Base-by-base conservation (phyloP, 2,329 filamentous ascomycete genomes). In the Diaporthe sp. region DNA sequence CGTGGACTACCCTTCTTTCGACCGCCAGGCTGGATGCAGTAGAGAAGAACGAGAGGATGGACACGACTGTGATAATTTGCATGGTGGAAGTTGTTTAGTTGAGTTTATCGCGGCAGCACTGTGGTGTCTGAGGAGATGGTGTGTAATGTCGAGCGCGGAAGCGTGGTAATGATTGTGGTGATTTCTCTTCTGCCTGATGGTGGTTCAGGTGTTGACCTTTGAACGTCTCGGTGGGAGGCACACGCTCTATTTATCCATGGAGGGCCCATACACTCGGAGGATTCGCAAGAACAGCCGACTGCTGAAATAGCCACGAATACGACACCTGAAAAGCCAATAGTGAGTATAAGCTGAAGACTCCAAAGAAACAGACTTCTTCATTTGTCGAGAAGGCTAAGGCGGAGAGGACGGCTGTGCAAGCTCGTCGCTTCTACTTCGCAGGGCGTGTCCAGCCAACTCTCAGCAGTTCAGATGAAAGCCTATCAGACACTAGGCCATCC, bases 191-290 rank as follows among this genome's bases (percentile, higher is more conserved):
- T 53, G 19, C 22, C 31, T 37, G 25, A 6, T 28, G 10, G 17
- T 31, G 19, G 28, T n/a, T n/a, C 10, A 31, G 28, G 12, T 34
- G 3, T n/a, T 22, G 10, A 19, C 4, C 9, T 13, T 17, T 4
- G 31, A 19, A 4, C 12, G 39, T 34, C 4, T 17, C 28, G 25
- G 31, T 10, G 42, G 19, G 44, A 19, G 62, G 13, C 13, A 39
- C n/a, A 31, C 31, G 28, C 17, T 39, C 62, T 68, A 68, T 68
- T 68, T 68, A 68, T 68, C 19, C 3, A n/a, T 39, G 31, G 46
- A 68, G 12, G 31, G 17, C 3, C 9, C 31, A 37, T 15, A 25
- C 34, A 34, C 25, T 34, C 44, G 25, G 42, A 49, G 19, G 7
- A n/a, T 25, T 22, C 19, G n/a, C 62, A 17, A 49, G 19, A 17